Percentiles rank a stretch among this genome's conserved stretches.
These are phyloP conservation scores for Mycena sp. DNA, from an alignment of 1,284 basidiomycete species.

Conservation along the genomic window DNA sequence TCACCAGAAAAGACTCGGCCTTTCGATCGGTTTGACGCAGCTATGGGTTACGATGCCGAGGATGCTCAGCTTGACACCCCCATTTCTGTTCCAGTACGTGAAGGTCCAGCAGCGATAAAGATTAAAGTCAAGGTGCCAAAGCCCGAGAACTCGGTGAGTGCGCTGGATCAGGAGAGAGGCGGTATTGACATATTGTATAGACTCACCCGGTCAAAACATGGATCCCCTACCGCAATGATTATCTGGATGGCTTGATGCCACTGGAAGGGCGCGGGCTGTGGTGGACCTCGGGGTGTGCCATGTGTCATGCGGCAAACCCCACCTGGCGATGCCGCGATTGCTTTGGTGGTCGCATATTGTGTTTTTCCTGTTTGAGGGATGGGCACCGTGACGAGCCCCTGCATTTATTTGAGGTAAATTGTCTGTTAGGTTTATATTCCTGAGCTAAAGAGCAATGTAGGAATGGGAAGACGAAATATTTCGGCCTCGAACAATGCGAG, in stretches of 20 bases:
- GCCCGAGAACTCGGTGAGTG: not conserved
- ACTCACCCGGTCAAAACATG: not conserved
- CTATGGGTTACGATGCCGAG: not conserved
- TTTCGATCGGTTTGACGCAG: not conserved
- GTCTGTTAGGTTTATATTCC: not conserved
- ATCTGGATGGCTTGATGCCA: not conserved
- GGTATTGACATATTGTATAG: not conserved
- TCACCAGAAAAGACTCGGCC: not conserved
- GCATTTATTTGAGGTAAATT: not conserved
- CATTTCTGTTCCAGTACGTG: not conserved
- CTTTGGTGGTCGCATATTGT: not conserved
- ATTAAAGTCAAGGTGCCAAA: not conserved
- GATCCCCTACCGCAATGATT: not conserved
- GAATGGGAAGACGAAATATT: constrained; percentile 9
- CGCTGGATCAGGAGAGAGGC: too few relatives aligned
- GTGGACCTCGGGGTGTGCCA: not conserved
- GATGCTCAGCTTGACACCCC: not conserved
- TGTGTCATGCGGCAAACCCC: not conserved
- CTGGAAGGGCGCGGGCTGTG: not conserved
- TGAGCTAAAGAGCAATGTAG: not conserved
- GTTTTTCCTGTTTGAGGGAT: not conserved
- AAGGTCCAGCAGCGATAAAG: not conserved
- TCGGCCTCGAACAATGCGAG: not conserved
- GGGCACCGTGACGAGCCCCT: constrained; percentile 10
- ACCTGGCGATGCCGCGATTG: constrained; percentile 9